Conservation (phyloP, 495 filamentous ascomycete genomes). For the Penicillium lagena region DNA sequence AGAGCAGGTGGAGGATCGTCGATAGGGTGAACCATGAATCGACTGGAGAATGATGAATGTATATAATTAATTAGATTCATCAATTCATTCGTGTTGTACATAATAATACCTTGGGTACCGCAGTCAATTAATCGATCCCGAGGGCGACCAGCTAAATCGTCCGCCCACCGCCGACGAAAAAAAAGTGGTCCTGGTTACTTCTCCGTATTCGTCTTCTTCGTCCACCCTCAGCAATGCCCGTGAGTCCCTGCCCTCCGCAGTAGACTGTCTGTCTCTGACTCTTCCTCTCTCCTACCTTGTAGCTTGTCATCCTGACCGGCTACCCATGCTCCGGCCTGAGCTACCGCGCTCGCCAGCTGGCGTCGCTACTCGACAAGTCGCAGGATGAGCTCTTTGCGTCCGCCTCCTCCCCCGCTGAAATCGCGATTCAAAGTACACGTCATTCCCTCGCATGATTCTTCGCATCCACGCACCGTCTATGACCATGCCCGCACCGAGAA, state of each 20-base stretch:
- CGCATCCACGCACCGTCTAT: conserved; percentile 42
- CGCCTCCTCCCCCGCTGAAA: conserved; percentile 35
- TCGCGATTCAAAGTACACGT: conserved; percentile 46
- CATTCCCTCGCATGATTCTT: conserved; percentile 49
- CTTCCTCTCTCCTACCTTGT: neutral
- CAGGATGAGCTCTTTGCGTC: conserved; percentile 50
- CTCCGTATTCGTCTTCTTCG: too few relatives aligned
- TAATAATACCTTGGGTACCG: too few relatives aligned
- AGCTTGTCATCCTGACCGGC: conserved; percentile 92
- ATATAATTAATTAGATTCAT: too few relatives aligned
- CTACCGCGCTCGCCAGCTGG: conserved; percentile 74
- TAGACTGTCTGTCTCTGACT: neutral
- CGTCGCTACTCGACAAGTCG: conserved; percentile 35
- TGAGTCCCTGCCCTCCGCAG: conserved; percentile 7
- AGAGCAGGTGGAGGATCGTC: too few relatives aligned
- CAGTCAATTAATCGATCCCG: too few relatives aligned
- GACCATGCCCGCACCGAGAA: conserved; percentile 71
- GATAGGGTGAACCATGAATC: too few relatives aligned
- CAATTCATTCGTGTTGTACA: too few relatives aligned
- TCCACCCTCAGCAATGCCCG: conserved; percentile 18
- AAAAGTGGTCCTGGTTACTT: too few relatives aligned
- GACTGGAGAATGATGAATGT: too few relatives aligned
- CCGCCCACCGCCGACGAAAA: too few relatives aligned
- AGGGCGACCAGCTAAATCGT: too few relatives aligned
- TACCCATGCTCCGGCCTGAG: conserved; percentile 92